phyloP scores from a whole-genome alignment of 176 grass and related monocot genomes.

The Zizania latifolia region DNA sequence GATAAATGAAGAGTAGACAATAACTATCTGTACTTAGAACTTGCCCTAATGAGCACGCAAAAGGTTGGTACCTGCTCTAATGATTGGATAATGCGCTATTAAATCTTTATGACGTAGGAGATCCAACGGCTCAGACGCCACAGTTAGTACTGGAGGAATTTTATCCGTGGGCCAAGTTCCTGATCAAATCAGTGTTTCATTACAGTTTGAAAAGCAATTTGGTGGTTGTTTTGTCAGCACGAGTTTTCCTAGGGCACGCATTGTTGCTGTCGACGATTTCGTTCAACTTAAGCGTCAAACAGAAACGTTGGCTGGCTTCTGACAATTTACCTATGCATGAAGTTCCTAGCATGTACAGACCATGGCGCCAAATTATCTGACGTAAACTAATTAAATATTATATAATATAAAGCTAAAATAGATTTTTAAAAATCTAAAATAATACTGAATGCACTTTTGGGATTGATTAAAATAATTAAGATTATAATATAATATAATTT shows the following conservation, averaged over 20 bases:
- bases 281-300: not conserved
- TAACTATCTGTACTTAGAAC: too few species aligned
- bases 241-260: not conserved
- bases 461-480: too few species aligned
- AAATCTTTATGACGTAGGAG: not conserved
- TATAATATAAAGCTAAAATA: too few species aligned
- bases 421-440: too few species aligned
- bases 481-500: too few species aligned
- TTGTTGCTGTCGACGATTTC: not conserved
- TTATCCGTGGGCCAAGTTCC: not conserved
- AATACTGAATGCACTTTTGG: too few species aligned
- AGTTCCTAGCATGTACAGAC: not conserved
- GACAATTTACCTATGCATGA: not conserved
- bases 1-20: not conserved
- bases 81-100: not conserved
- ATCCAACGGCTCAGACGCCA: not conserved
- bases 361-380: too few species aligned
- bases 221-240: not conserved
- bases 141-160: not conserved
- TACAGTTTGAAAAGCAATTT: not conserved
- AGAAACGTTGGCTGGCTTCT: not conserved
- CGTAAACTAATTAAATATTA: too few species aligned
- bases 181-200: not conserved
- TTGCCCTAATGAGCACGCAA: too few species aligned
- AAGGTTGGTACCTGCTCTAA: not conserved